Conservation (phyloP, 768 basidiomycete genomes). For the Coprinellus aureogranulatus region DNA sequence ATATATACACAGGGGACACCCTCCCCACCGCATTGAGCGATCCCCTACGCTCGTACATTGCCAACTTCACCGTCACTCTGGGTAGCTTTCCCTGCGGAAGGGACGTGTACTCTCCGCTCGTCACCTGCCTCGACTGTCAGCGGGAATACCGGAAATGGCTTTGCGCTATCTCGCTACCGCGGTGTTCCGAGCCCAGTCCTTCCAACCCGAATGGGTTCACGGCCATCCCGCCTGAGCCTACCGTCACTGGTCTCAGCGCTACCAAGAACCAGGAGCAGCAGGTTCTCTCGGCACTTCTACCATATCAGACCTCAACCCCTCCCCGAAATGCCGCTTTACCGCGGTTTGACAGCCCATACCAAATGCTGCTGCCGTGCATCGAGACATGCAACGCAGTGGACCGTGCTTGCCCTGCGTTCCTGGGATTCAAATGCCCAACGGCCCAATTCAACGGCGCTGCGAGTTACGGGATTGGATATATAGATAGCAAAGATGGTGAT, state of each 20-base stretch:
- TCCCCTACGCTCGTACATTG: slow-evolving; percentile 55
- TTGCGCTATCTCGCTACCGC: slow-evolving; percentile 69
- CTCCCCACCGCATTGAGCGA: slow-evolving; percentile 48
- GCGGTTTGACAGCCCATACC: slow-evolving; percentile 44
- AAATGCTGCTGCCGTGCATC: slow-evolving; percentile 71
- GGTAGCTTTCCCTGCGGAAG: slow-evolving; percentile 76
- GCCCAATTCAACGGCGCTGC: slow-evolving; percentile 55
- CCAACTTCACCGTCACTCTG: slow-evolving; percentile 74
- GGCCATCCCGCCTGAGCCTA: slow-evolving; percentile 27
- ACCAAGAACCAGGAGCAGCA: slow-evolving; percentile 26
- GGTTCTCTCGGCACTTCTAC: slow-evolving; percentile 50
- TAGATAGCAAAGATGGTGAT: slow-evolving; percentile 54
- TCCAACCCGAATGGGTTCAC: slow-evolving; percentile 32
- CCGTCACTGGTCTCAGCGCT: slow-evolving; percentile 30
- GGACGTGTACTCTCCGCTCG: slow-evolving; percentile 75
- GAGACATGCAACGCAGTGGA: slow-evolving; percentile 74
- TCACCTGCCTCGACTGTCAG: slow-evolving; percentile 75
- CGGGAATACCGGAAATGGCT: slow-evolving; percentile 74
- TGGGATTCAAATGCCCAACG: slow-evolving; percentile 69
- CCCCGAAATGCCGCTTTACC: slow-evolving; percentile 50
- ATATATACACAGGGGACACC: slow-evolving; percentile 47
- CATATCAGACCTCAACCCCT: slow-evolving; percentile 31
- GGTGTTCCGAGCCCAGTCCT: slow-evolving; percentile 61
- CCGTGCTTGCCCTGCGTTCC: slow-evolving; percentile 72
- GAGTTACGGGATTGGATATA: slow-evolving; percentile 76